Evolutionary conservation across 2,329 filamentous ascomycete species (phyloP).

Genomic region (Fusarium sp.): DNA sequence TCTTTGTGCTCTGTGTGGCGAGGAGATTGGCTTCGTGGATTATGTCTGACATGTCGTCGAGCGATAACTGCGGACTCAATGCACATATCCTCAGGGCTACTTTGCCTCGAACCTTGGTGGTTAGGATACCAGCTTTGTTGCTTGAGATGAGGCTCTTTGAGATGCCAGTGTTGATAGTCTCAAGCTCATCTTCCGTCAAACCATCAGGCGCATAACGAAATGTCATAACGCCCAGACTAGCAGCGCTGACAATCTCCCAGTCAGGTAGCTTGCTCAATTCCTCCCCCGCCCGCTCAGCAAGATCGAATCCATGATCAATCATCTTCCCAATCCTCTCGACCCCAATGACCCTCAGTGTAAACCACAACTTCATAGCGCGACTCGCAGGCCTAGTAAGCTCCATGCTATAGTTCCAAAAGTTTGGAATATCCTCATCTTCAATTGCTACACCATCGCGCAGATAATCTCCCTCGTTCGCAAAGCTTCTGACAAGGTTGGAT

Average conservation of each 20-base stretch:
- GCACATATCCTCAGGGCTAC: slow-evolving; percentile 1
- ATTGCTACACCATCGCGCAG: slow-evolving; percentile 34
- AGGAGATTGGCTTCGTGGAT: background rate
- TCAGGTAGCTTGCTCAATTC: slow-evolving; percentile 17
- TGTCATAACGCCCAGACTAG: slow-evolving; percentile 32
- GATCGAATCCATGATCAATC: slow-evolving; percentile 37
- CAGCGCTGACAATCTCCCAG: slow-evolving; percentile 38
- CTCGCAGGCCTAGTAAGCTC: slow-evolving; percentile 35
- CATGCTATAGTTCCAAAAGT: slow-evolving; percentile 41
- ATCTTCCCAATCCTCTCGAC: slow-evolving; percentile 33
- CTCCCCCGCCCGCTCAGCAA: slow-evolving; percentile 33
- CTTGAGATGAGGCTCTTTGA: slow-evolving; percentile 13
- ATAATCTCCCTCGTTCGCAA: slow-evolving; percentile 38
- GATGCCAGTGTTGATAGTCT: background rate
- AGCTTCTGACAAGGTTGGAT: slow-evolving; percentile 29
- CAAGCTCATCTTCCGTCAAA: background rate
- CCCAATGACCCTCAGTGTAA: slow-evolving; percentile 33
- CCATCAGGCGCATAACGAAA: slow-evolving; percentile 27
- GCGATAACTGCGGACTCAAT: background rate
- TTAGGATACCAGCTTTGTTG: slow-evolving; percentile 1
- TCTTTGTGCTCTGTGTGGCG: background rate
- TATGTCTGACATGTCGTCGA: slow-evolving; percentile 9
- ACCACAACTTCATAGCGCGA: slow-evolving; percentile 41
- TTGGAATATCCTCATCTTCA: slow-evolving; percentile 37
- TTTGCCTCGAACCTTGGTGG: slow-evolving; percentile 2